phyloP scores from a whole-genome alignment of 371 early-diverging fungal species.

The Fennellomyces sp. region DNA sequence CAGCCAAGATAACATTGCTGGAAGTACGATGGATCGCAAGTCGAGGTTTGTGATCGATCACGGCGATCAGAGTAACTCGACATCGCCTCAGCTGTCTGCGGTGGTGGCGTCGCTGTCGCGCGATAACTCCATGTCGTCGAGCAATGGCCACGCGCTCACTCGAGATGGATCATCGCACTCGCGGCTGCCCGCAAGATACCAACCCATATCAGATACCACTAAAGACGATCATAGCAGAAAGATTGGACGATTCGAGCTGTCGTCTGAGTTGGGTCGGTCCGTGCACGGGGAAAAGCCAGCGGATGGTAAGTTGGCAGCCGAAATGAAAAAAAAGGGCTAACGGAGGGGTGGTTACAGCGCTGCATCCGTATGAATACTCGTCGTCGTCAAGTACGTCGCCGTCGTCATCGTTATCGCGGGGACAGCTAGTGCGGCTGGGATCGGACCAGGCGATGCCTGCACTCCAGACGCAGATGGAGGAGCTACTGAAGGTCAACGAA shows the following conservation, averaged over 20 bases:
- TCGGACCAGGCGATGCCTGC: constrained; percentile 9
- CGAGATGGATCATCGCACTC: constrained; percentile 8
- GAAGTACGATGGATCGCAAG: constrained; percentile 7
- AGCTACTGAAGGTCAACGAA: constrained; percentile 38
- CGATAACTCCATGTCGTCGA: constrained; percentile 1
- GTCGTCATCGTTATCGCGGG: constrained; percentile 34
- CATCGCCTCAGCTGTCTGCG: constrained; percentile 12
- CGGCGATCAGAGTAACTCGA: not conserved
- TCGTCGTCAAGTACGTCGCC: constrained; percentile 18
- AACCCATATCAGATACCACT: constrained; percentile 3
- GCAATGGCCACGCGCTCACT: constrained; percentile 1
- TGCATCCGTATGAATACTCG: constrained; percentile 13
- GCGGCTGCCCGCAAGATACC: constrained; percentile 4
- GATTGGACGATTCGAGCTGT: constrained; percentile 6
- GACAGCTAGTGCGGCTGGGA: constrained; percentile 17
- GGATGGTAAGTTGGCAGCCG: not conserved
- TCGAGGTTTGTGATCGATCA: constrained; percentile 19
- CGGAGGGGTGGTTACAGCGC: not conserved
- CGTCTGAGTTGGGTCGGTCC: constrained; percentile 5
- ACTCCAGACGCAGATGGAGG: constrained; percentile 31
- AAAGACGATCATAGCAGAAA: constrained; percentile 1
- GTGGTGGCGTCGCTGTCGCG: constrained; percentile 9
- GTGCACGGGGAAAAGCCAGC: not conserved
- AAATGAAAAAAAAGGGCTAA: no score
- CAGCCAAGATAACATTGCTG: constrained; percentile 11